These are phyloP conservation scores for Erodium trifolium DNA, from an alignment of 441 rosid species.

Conservation along the genomic window DNA sequence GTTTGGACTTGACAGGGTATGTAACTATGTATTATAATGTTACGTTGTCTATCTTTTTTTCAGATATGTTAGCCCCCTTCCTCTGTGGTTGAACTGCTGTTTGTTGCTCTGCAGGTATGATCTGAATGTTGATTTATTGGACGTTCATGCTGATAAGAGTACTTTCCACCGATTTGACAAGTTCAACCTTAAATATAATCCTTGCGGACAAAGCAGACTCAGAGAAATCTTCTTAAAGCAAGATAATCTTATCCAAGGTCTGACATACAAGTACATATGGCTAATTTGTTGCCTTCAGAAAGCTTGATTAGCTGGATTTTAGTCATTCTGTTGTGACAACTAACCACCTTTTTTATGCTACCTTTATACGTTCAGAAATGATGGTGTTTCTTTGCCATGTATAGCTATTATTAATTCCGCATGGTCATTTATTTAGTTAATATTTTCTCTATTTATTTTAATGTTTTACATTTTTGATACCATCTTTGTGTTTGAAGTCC, in stretches of 20 bases:
- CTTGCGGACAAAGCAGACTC: conserved; percentile 76
- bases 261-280: conserved; percentile 9
- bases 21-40: background rate
- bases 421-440: background rate
- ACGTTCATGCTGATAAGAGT: conserved; percentile 77
- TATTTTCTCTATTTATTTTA: background rate
- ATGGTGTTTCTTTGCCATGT: background rate
- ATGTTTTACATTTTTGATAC: background rate
- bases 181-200: conserved; percentile 72
- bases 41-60: background rate
- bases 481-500: conserved; percentile 10
- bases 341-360: background rate
- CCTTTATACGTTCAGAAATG: background rate
- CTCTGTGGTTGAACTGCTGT: conserved; percentile 1
- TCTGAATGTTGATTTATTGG: conserved; percentile 68
- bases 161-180: conserved; percentile 73
- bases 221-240: conserved; percentile 72
- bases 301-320: background rate
- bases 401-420: background rate
- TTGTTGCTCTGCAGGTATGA: conserved; percentile 39
- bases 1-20: conserved; percentile 67
- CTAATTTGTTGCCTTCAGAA: background rate
- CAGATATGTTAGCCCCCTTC: background rate
- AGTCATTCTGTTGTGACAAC: background rate
- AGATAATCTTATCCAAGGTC: conserved; percentile 76